These are phyloP conservation scores for Trichoderma oligosporum DNA, from an alignment of 2,329 filamentous ascomycete genomes.

Conservation along the genomic window DNA sequence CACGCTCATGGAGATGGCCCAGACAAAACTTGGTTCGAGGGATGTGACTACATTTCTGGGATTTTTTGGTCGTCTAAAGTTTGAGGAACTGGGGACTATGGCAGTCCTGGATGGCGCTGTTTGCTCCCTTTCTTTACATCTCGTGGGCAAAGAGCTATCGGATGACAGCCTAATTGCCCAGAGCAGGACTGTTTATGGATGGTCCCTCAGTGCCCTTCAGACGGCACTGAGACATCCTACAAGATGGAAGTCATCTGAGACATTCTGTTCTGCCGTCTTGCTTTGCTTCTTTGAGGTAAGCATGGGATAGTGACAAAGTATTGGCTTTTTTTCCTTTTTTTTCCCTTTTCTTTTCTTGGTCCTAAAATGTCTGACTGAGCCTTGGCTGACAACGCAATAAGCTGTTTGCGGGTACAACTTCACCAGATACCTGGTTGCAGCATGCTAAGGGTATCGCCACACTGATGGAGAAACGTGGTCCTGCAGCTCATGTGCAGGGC, in stretches of 20 bases:
- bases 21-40: constrained; percentile 21
- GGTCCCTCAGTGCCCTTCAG: constrained; percentile 36
- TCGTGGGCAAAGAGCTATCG: constrained; percentile 35
- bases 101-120: constrained; percentile 38
- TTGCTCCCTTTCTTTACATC: constrained; percentile 37
- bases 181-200: constrained; percentile 39
- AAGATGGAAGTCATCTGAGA: constrained; percentile 40
- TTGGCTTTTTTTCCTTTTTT: background rate
- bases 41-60: constrained; percentile 25
- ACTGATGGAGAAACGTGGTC: constrained; percentile 40
- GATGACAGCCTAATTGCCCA: constrained; percentile 31
- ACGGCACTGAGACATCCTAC: constrained; percentile 34
- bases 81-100: constrained; percentile 34
- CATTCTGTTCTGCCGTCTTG: constrained; percentile 40
- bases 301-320: background rate
- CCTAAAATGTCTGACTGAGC: background rate
- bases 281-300: constrained; percentile 40
- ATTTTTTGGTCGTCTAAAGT: constrained; percentile 29
- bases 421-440: constrained; percentile 37
- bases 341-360: background rate
- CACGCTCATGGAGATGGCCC: constrained; percentile 30
- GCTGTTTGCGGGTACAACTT: constrained; percentile 42
- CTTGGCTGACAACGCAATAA: constrained; percentile 24
- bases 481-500: constrained; percentile 32
- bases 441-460: constrained; percentile 38